These are phyloP conservation scores for Sphaerostilbella broomeana DNA, from an alignment of 2,329 filamentous ascomycete genomes.

Conservation along the genomic window DNA sequence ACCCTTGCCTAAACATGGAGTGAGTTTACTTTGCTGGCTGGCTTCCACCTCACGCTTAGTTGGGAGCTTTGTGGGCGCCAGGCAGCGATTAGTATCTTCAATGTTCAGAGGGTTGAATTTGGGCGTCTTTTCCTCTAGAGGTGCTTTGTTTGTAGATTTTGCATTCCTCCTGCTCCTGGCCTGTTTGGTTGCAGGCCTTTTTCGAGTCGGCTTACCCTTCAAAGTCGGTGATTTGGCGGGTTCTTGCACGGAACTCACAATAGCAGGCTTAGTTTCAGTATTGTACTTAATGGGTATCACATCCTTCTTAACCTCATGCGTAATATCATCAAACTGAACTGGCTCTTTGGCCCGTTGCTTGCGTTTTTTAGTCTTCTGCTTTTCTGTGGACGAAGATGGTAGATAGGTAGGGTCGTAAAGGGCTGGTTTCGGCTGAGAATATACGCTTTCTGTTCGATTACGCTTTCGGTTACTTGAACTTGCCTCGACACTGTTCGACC, in stretches of 20 bases:
- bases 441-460: not conserved
- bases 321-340: conserved; percentile 27
- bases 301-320: conserved; percentile 20
- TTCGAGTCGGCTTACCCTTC: not conserved
- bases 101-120: no score
- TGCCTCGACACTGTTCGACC: no score
- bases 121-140: no score
- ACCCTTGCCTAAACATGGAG: not conserved
- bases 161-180: no score
- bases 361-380: conserved; percentile 17
- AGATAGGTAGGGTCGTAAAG: not conserved
- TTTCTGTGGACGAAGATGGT: not conserved
- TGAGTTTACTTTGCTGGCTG: not conserved
- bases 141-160: no score
- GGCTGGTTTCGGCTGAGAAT: no score
- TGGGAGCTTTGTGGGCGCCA: conserved; percentile 1
- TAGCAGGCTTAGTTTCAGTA: not conserved
- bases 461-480: not conserved
- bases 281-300: conserved; percentile 4
- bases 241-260: conserved; percentile 17
- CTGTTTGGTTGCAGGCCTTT: not conserved
- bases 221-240: conserved; percentile 12
- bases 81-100: not conserved
- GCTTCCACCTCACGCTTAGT: not conserved
- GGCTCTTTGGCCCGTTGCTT: conserved; percentile 30